Evolutionary conservation across 2,329 filamentous ascomycete species (phyloP).

Genomic region (Rhynchosporium graminicola): DNA sequence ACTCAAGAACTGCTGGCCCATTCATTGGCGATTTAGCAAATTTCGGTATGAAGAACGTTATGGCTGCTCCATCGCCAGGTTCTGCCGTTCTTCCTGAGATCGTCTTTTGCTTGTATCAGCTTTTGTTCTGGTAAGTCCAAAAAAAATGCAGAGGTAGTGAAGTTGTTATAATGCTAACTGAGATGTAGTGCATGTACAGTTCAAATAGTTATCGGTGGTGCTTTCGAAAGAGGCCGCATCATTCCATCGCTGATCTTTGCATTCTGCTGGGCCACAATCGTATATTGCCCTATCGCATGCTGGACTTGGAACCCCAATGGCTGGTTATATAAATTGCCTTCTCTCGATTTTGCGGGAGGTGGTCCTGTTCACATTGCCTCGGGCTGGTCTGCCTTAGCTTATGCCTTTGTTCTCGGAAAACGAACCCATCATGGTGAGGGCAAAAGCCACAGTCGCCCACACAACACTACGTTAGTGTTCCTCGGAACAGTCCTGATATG

Average conservation of each 20-base stretch:
- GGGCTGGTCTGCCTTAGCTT: constrained; percentile 64
- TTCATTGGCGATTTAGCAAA: constrained; percentile 65
- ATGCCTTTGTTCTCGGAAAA: constrained; percentile 63
- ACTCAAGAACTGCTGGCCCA: constrained; percentile 57
- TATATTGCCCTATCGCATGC: constrained; percentile 64
- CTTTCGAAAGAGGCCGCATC: constrained; percentile 61
- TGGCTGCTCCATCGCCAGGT: constrained; percentile 60
- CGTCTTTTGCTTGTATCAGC: constrained; percentile 65
- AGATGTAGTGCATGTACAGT: constrained; percentile 51
- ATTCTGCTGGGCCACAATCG: constrained; percentile 64
- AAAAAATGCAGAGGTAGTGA: neutral
- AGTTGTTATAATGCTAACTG: neutral
- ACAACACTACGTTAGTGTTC: constrained; percentile 64
- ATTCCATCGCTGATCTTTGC: constrained; percentile 64
- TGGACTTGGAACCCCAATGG: constrained; percentile 70
- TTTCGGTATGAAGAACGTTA: constrained; percentile 62
- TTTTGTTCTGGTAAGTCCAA: constrained; percentile 55
- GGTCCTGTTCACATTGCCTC: constrained; percentile 66
- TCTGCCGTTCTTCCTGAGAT: constrained; percentile 61
- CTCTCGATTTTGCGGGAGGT: constrained; percentile 39
- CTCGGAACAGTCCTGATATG: constrained; percentile 66
- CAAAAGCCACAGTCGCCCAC: constrained; percentile 54
- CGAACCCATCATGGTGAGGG: constrained; percentile 49
- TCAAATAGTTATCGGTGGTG: constrained; percentile 65
- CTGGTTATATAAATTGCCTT: constrained; percentile 61